Percentiles rank a stretch among this genome's conserved stretches.
These are phyloP conservation scores for Xerocomus spinulosus DNA, from an alignment of 768 basidiomycete genomes.

Conservation along the genomic window DNA sequence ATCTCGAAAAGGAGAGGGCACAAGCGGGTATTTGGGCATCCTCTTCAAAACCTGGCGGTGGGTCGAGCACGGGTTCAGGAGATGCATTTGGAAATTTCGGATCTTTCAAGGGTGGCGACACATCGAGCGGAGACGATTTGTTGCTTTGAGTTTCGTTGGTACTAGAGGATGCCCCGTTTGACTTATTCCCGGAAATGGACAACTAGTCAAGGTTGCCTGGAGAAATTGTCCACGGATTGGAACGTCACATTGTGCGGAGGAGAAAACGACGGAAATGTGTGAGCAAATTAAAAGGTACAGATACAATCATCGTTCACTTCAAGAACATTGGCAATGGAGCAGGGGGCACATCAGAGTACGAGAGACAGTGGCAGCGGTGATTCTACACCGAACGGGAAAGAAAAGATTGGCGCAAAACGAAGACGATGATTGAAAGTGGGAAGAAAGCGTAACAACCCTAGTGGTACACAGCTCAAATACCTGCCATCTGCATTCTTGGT, in stretches of 20 bases:
- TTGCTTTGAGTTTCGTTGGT: slow-evolving; percentile 30
- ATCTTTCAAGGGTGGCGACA: slow-evolving; percentile 14
- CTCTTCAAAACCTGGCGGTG: slow-evolving; percentile 20
- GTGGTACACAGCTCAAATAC: slow-evolving; percentile 27
- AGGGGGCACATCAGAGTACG: slow-evolving; percentile 19
- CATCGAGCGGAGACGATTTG: slow-evolving; percentile 35
- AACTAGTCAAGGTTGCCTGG: background rate
- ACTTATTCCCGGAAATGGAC: background rate
- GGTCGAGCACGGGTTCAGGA: slow-evolving; percentile 11
- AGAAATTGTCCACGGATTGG: slow-evolving; percentile 15
- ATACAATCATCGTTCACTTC: slow-evolving; percentile 37
- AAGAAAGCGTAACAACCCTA: background rate
- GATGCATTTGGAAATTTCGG: slow-evolving; percentile 35
- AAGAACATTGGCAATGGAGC: slow-evolving; percentile 24
- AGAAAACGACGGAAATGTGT: slow-evolving; percentile 12
- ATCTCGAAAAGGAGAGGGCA: slow-evolving; percentile 84
- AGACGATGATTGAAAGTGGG: slow-evolving; percentile 6
- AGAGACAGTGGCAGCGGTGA: slow-evolving; percentile 1
- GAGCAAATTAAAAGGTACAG: slow-evolving; percentile 35
- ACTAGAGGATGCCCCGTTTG: background rate
- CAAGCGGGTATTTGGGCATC: slow-evolving; percentile 73
- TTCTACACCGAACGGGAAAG: slow-evolving; percentile 1
- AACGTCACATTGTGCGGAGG: slow-evolving; percentile 21
- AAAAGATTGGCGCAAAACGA: slow-evolving; percentile 12
- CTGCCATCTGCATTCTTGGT: slow-evolving; percentile 34